Evolutionary conservation across 2,329 filamentous ascomycete species (phyloP).

Genomic region (Pseudocercospora fuligena): DNA sequence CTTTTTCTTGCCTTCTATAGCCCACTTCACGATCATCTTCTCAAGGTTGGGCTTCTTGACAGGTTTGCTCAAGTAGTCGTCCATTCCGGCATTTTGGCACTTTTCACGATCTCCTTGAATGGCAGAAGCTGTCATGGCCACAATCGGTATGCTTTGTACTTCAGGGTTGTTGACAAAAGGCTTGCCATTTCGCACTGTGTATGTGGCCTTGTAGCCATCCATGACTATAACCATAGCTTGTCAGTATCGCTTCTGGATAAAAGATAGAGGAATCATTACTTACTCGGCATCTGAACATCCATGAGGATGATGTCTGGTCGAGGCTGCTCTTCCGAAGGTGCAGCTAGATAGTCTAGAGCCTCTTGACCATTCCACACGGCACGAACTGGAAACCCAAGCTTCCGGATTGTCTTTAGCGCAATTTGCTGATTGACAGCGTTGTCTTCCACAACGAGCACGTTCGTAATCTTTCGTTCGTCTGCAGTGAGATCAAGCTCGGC

Average conservation of each 20-base stretch:
- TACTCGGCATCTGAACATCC: constrained; percentile 48
- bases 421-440: constrained; percentile 74
- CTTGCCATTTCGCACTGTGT: constrained; percentile 69
- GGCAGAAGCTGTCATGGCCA: constrained; percentile 81
- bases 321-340: constrained; percentile 48
- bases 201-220: constrained; percentile 78
- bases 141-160: constrained; percentile 68
- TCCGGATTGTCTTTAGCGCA: constrained; percentile 73
- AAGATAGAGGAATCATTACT: not conserved
- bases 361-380: constrained; percentile 81
- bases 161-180: constrained; percentile 65
- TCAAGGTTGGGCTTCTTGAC: constrained; percentile 71
- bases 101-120: constrained; percentile 79
- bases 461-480: constrained; percentile 65
- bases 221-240: constrained; percentile 54
- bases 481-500: constrained; percentile 58
- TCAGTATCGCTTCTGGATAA: not conserved
- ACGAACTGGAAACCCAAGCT: constrained; percentile 71
- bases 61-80: constrained; percentile 73
- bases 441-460: constrained; percentile 81
- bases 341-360: constrained; percentile 70
- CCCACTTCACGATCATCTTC: constrained; percentile 74
- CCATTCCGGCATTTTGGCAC: constrained; percentile 75
- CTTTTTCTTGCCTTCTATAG: constrained; percentile 49
- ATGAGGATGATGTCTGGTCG: constrained; percentile 73